phyloP scores from a whole-genome alignment of 139 green algal species.

The Edaphochlamys debaryana region DNA sequence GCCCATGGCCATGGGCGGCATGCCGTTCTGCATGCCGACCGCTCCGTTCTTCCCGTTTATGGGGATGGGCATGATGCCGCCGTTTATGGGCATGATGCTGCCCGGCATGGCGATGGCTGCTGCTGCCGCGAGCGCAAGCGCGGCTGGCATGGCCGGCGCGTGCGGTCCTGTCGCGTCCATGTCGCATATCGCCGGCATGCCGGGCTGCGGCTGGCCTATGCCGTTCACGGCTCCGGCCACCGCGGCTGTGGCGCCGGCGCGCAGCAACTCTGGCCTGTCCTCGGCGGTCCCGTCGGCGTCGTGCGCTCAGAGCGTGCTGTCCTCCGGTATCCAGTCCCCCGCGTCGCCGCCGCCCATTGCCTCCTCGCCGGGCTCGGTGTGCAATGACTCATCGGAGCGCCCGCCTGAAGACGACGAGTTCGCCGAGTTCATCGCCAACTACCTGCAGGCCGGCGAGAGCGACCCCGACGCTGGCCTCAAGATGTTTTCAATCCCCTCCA shows the following conservation, averaged over 20 bases:
- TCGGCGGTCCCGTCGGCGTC: slow-evolving; percentile 1
- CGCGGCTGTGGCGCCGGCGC: background rate
- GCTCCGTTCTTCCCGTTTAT: slow-evolving; percentile 36
- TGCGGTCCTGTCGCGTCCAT: no score
- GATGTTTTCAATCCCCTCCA: background rate
- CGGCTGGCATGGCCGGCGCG: background rate
- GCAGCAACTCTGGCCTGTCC: background rate
- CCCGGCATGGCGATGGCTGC: slow-evolving; percentile 14
- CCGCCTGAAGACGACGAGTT: slow-evolving; percentile 27
- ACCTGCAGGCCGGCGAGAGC: background rate
- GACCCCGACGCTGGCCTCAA: background rate
- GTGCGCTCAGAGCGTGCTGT: slow-evolving; percentile 3
- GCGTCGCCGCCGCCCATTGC: background rate
- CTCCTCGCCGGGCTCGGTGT: slow-evolving; percentile 12
- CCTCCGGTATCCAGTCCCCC: background rate
- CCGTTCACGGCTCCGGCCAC: background rate
- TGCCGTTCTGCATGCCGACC: background rate
- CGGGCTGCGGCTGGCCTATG: no score
- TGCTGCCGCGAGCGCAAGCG: background rate
- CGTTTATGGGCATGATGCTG: slow-evolving; percentile 31
- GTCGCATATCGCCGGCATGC: no score
- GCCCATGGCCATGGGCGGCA: slow-evolving; percentile 4
- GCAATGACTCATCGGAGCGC: background rate
- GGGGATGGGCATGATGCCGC: slow-evolving; percentile 31
- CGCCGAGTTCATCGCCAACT: slow-evolving; percentile 19